Conservation (phyloP, 2,329 filamentous ascomycete species). For the Triangularia setosa region DNA sequence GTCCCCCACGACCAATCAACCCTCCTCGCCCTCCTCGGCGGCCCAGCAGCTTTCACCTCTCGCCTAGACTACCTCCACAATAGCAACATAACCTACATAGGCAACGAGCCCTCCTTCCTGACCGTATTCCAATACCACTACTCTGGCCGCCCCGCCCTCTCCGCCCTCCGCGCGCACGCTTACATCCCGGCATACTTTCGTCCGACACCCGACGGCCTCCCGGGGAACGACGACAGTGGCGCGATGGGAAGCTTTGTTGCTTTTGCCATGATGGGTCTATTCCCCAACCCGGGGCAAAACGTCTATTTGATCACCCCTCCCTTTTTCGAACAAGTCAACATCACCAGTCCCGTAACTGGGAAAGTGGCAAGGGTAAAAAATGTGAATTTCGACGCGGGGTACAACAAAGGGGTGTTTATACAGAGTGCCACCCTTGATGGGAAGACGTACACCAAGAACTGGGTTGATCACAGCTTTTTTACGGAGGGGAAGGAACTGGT, state of each 20-base stretch:
- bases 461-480: slow-evolving; percentile 67
- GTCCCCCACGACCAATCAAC: slow-evolving; percentile 51
- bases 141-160: slow-evolving; percentile 57
- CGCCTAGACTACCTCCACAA: slow-evolving; percentile 64
- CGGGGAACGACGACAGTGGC: slow-evolving; percentile 67
- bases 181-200: slow-evolving; percentile 65
- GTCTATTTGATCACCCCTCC: slow-evolving; percentile 70
- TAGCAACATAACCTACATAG: slow-evolving; percentile 60
- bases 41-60: slow-evolving; percentile 50
- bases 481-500: slow-evolving; percentile 61
- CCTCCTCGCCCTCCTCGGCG: slow-evolving; percentile 58
- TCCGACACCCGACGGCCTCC: slow-evolving; percentile 55
- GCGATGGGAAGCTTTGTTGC: slow-evolving; percentile 67
- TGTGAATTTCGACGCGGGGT: slow-evolving; percentile 57
- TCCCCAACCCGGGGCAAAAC: slow-evolving; percentile 64
- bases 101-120: slow-evolving; percentile 59
- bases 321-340: slow-evolving; percentile 58
- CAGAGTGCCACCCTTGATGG: slow-evolving; percentile 63
- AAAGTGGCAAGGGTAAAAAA: slow-evolving; percentile 58
- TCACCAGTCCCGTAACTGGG: slow-evolving; percentile 55
- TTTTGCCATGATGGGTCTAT: slow-evolving; percentile 66
- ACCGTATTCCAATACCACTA: slow-evolving; percentile 68
- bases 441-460: slow-evolving; percentile 57
- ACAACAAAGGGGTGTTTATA: slow-evolving; percentile 58
- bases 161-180: slow-evolving; percentile 52